A percentile compares a stretch with the other conserved stretches of the same genome.
phyloP scores from a whole-genome alignment of 2,329 filamentous ascomycete species.

The Thelonectria olida region DNA sequence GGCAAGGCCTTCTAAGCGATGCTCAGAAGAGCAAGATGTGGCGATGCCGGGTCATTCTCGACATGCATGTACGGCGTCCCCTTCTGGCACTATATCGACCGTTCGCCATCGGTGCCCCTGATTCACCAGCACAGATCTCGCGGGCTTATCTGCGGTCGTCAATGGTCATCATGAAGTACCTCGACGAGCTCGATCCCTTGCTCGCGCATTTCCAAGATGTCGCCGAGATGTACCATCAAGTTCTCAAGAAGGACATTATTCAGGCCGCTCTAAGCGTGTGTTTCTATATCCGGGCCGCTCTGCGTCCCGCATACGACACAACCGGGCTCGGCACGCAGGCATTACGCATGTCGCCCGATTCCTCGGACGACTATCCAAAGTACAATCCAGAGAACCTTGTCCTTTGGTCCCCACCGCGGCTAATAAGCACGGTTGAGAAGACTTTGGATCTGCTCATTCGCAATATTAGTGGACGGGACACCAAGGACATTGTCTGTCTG shows the following conservation, averaged over 20 bases:
- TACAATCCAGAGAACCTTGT: conserved; percentile 48
- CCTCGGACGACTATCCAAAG: conserved; percentile 46
- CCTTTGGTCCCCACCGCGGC: conserved; percentile 53
- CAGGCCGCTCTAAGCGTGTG: conserved; percentile 65
- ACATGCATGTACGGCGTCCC: conserved; percentile 63
- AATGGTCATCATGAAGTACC: conserved; percentile 63
- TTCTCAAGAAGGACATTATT: conserved; percentile 63
- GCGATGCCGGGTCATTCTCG: conserved; percentile 60
- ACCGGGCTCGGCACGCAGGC: conserved; percentile 42
- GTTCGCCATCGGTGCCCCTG: conserved; percentile 60
- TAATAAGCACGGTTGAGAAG: conserved; percentile 57
- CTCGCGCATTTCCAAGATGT: conserved; percentile 57
- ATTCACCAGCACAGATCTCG: conserved; percentile 61
- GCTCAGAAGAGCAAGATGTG: conserved; percentile 60
- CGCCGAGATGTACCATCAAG: conserved; percentile 61
- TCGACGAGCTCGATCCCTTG: conserved; percentile 62
- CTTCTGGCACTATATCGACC: conserved; percentile 64
- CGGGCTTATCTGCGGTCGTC: conserved; percentile 63
- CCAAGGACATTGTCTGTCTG: conserved; percentile 61
- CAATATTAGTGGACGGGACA: conserved; percentile 58
- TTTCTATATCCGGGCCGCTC: conserved; percentile 58
- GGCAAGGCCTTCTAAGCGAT: conserved; percentile 53
- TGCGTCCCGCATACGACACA: conserved; percentile 42
- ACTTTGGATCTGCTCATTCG: conserved; percentile 56
- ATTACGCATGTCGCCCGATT: conserved; percentile 47